Percentiles rank a stretch among this genome's conserved stretches.
Conservation (phyloP, 305 asterid genomes). For the Fraxinus nigra region DNA sequence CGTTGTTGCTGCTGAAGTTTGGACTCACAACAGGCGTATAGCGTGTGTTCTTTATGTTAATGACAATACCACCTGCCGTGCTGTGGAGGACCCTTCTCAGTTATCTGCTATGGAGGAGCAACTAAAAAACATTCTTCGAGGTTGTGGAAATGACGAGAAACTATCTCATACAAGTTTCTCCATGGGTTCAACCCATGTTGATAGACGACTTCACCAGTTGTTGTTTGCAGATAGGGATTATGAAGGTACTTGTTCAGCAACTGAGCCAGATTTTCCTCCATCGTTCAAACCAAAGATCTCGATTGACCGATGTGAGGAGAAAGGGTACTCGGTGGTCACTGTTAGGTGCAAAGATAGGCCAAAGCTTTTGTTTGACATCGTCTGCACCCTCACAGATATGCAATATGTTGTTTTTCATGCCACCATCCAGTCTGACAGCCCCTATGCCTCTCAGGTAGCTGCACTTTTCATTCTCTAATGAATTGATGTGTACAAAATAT, state of each 20-base stretch:
- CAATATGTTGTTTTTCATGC: conserved; percentile 91
- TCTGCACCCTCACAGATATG: conserved; percentile 95
- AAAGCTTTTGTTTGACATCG: conserved; percentile 94
- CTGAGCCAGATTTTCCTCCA: conserved; percentile 32
- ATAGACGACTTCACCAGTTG: conserved; percentile 91
- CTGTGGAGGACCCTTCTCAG: conserved; percentile 60
- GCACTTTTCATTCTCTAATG: background rate
- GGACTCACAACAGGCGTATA: conserved; percentile 87
- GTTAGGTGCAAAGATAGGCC: conserved; percentile 89
- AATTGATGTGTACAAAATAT: background rate
- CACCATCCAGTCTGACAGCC: conserved; percentile 77
- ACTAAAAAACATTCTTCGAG: conserved; percentile 67
- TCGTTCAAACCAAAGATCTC: conserved; percentile 50
- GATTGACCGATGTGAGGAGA: conserved; percentile 77
- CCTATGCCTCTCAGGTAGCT: conserved; percentile 77
- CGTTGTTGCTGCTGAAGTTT: conserved; percentile 85
- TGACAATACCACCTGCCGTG: conserved; percentile 48
- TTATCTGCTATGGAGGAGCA: conserved; percentile 74
- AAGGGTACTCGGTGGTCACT: conserved; percentile 79
- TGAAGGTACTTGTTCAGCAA: conserved; percentile 44
- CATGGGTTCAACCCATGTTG: conserved; percentile 68
- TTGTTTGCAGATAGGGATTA: conserved; percentile 84
- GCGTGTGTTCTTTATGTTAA: conserved; percentile 88
- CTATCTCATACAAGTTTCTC: conserved; percentile 58
- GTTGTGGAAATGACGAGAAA: conserved; percentile 43